phyloP scores from a whole-genome alignment of 768 basidiomycete genomes.

The Mycena maculata region DNA sequence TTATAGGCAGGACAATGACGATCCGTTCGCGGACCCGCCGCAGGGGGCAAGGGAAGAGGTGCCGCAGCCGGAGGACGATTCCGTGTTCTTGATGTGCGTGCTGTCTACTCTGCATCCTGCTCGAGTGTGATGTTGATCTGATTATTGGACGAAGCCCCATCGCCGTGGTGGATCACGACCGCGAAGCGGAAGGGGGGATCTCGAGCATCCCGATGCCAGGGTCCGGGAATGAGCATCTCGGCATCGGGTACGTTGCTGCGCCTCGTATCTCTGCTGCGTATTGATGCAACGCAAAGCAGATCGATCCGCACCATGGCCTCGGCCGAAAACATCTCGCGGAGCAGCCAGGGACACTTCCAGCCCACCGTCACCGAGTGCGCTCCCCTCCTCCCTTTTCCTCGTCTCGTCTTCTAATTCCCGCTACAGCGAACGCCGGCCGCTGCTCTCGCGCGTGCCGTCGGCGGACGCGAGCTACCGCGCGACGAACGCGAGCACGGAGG shows the following conservation, averaged over 20 bases:
- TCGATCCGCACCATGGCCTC: slow-evolving; percentile 28
- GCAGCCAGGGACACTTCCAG: slow-evolving; percentile 8
- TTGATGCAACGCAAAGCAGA: not conserved
- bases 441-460: slow-evolving; percentile 20
- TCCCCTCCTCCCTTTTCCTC: not conserved
- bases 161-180: not conserved
- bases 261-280: not conserved
- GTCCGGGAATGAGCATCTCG: not conserved
- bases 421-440: slow-evolving; percentile 30
- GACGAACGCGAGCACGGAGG: slow-evolving; percentile 3
- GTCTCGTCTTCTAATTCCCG: not conserved
- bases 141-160: slow-evolving; percentile 11
- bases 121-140: too few relatives aligned
- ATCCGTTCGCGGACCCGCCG: slow-evolving; percentile 29
- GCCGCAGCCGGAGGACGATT: not conserved
- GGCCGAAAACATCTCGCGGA: slow-evolving; percentile 9
- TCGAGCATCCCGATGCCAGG: slow-evolving; percentile 46
- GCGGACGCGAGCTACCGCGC: slow-evolving; percentile 10
- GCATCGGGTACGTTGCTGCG: slow-evolving; percentile 14
- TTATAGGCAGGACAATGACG: not conserved
- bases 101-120: not conserved
- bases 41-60: not conserved
- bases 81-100: slow-evolving; percentile 14
- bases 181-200: slow-evolving; percentile 21
- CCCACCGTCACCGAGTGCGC: slow-evolving; percentile 21